phyloP scores from a whole-genome alignment of 352 stramenopile genomes.

The Phytophthora europaea region DNA sequence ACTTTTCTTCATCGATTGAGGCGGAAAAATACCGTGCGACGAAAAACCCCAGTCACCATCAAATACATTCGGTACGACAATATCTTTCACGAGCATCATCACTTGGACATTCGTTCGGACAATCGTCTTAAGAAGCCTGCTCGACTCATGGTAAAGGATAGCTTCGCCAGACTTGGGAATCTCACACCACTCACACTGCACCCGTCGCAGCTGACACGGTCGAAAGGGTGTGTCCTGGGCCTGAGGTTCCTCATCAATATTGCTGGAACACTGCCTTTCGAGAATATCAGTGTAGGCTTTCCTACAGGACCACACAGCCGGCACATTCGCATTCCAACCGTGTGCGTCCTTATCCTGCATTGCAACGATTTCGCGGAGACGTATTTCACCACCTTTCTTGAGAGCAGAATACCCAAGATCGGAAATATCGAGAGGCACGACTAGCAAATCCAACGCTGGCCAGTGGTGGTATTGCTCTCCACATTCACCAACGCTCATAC shows the following conservation, averaged over 20 bases:
- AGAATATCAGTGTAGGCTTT: background rate
- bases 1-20: background rate
- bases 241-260: background rate
- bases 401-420: conserved; percentile 10
- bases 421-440: background rate
- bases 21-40: background rate
- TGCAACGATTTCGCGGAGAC: background rate
- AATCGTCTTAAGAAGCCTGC: conserved; percentile 28
- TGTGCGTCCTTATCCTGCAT: background rate
- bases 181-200: conserved; percentile 35
- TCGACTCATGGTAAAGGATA: conserved; percentile 31
- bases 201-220: conserved; percentile 7
- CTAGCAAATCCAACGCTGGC: conserved; percentile 10
- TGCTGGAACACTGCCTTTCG: background rate
- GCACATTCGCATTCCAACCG: background rate
- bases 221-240: background rate
- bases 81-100: conserved; percentile 21
- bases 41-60: conserved; percentile 10
- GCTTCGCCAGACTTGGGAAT: background rate
- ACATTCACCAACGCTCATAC: background rate
- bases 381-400: conserved; percentile 15
- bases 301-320: conserved; percentile 19
- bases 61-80: conserved; percentile 34
- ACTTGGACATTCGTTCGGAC: conserved; percentile 20
- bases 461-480: background rate